Evolutionary conservation across 768 basidiomycete genomes (phyloP), one percentile per base, ranked within the genome.

Genomic region (Rhodosporidiobolus sp.): DNA sequence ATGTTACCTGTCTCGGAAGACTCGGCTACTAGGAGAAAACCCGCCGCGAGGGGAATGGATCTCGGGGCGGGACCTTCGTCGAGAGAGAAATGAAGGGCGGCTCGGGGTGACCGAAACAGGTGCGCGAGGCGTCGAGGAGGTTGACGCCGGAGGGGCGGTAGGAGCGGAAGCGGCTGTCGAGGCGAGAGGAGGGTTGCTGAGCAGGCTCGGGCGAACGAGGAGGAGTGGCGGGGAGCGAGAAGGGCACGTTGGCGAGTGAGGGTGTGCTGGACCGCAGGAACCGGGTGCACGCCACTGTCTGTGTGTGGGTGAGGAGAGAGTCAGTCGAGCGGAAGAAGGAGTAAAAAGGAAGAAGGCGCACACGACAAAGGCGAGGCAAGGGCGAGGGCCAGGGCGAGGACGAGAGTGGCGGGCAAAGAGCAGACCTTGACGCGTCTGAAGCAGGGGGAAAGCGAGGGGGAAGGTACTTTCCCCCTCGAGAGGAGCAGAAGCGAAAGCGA

Each of bases 151-250:
- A 11, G n/a, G 58, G 58, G 28, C 58, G 58, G 28, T 46, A 24
- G 26, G 38, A 38, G 43, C 58, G 58, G 28, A 16, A 16, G 35
- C 7, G 20, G 4, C 4, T 16, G 35, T 57, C 34, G 24, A 35
- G 35, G 35, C 56, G 55, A 28, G 38, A 19, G 35, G 11, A 30
- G 12, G 19, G 58, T 17, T 38, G 14, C 24, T 26, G 38, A 45
- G 38, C 11, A 1, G 45, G 45, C 26, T 59, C 43, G n/a, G 58
- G 58, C 24, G 58, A 59, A 26, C n/a, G 58, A 28, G 58, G 58
- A 8, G 58, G 58, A 1, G 58, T 59, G 43, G 58, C 58, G 5
- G 58, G 58, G 58, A 59, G 58, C 24, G 58, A 59, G 26, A 59
- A 59, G 17, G 58, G 28, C 58, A 59, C 45, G n/a, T 22, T 12